These are phyloP conservation scores for Pelagomonas calceolata DNA, from an alignment of 108 stramenopile genomes.

Conservation along the genomic window DNA sequence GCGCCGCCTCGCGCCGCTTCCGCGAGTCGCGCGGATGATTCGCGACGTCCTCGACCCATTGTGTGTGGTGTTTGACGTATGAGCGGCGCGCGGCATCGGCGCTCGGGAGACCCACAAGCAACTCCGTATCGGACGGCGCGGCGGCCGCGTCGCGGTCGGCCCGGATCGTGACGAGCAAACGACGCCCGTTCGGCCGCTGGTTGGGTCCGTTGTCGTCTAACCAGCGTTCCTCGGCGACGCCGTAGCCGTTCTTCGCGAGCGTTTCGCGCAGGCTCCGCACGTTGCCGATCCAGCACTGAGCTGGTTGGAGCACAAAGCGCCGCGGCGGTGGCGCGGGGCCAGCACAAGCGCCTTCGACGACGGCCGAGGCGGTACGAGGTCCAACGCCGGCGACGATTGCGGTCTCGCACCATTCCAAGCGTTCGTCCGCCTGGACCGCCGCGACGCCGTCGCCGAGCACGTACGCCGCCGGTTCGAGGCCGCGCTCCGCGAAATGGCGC, in stretches of 20 bases:
- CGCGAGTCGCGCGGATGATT: too few relatives aligned
- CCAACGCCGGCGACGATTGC: neutral
- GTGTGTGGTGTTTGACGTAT: too few relatives aligned
- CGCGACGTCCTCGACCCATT: too few relatives aligned
- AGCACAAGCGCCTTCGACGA: neutral
- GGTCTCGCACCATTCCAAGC: neutral
- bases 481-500: neutral
- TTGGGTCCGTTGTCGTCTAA: neutral
- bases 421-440: neutral
- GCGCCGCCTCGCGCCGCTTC: too few relatives aligned
- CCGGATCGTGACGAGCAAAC: too few relatives aligned
- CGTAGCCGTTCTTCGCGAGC: neutral
- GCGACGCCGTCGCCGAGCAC: neutral
- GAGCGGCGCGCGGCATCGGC: too few relatives aligned
- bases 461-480: neutral
- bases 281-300: neutral
- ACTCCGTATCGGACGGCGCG: too few relatives aligned
- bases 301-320: neutral
- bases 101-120: too few relatives aligned
- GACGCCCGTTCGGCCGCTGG: too few relatives aligned
- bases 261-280: neutral
- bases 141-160: too few relatives aligned
- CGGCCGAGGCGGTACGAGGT: neutral
- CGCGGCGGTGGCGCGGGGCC: neutral
- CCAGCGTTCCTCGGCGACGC: neutral